Conservation (phyloP, 306 rosid species). For the Gillenia trifoliata region DNA sequence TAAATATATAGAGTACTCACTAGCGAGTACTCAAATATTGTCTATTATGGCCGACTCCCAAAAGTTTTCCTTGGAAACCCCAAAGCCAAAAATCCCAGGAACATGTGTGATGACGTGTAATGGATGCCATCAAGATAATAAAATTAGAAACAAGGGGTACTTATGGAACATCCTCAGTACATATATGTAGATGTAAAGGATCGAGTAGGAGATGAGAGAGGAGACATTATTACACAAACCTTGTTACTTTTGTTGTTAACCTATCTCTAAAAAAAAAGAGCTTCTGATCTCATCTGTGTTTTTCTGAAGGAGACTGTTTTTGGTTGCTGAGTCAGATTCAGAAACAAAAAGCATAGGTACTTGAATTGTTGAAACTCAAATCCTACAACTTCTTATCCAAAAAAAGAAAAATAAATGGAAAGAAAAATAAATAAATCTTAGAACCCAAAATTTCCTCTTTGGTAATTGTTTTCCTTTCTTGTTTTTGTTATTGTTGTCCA, state of each 20-base stretch:
- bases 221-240: too few relatives aligned
- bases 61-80: too few relatives aligned
- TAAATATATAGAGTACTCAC: too few relatives aligned
- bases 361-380: neutral
- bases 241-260: neutral
- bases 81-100: too few relatives aligned
- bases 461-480: neutral
- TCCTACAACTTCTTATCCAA: neutral
- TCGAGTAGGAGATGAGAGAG: too few relatives aligned
- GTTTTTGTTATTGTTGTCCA: neutral
- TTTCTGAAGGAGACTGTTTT: neutral
- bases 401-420: neutral
- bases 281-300: neutral
- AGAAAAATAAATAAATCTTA: neutral
- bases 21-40: too few relatives aligned
- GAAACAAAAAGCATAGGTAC: neutral
- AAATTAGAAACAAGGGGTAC: neutral
- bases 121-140: neutral
- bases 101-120: too few relatives aligned
- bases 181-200: neutral
- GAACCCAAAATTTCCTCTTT: neutral
- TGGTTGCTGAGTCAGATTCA: constrained; percentile 11
- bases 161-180: neutral
- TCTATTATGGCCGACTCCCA: too few relatives aligned
- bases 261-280: neutral